Evolutionary conservation across 306 rosid species (phyloP), one percentile per base, ranked within the genome.

Genomic region (Prunus mira): DNA sequence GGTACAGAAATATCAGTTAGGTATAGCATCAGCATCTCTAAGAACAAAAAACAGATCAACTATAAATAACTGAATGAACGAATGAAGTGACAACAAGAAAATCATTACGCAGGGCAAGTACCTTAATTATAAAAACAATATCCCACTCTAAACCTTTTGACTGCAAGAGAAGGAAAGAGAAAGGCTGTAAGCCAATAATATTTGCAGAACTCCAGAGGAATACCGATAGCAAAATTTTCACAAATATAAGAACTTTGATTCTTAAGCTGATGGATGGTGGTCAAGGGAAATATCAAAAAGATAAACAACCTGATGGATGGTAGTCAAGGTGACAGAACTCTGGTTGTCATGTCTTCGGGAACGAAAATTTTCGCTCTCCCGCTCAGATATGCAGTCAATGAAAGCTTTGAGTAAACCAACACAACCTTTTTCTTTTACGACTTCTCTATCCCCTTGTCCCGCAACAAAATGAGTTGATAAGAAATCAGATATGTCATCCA

Each of bases 91-190:
- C 12, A 72, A 1, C 6, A 0, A 6, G 57, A 57, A 58, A 41
- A 41, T 1, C 12, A 52, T 12, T 22, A 69, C 3, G 3, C 28
- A 71, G 50, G 11, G 52, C 67, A 80, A 82, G 60, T 86, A 94
- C 98, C 98, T 94, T 94, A 78, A 94, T 81, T 80, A 94, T 85
- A 91, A 94, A 94, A 83, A 94, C 98, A 77, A 86, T 82, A 74
- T 94, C 97, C 98, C 98, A 94, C 81, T 94, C 98, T 82, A 94
- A 87, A 75, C 98, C 98, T 83, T 94, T 94, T 38, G 98, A 93
- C 98, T 94, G 69, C 89, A 89, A 22, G 79, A 76, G 72, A 64
- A 20, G 54, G 69, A 62, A 41, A 58, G 45, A 64, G 9, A 54
- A 45, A 79, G 45, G n/a, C 15, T 19, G 34, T 46, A 63, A 73